phyloP scores from a whole-genome alignment of 306 rosid species.

The Acacia confusa region DNA sequence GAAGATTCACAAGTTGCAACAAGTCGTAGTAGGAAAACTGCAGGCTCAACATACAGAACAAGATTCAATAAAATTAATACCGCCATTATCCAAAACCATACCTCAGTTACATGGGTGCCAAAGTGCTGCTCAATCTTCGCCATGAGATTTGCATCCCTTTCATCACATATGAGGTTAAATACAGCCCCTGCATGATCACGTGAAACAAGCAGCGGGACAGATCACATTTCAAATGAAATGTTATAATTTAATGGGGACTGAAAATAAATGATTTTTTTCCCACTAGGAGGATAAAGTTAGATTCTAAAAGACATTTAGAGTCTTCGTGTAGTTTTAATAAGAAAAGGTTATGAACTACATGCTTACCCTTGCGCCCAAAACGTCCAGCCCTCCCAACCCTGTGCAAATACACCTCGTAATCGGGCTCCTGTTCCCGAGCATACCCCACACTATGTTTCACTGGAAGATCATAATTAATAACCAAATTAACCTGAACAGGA shows the following conservation, averaged over 20 bases:
- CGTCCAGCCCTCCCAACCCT: conserved; percentile 82
- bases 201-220: neutral
- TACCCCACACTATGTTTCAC: conserved; percentile 41
- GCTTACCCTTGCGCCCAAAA: conserved; percentile 78
- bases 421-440: conserved; percentile 48
- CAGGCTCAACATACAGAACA: neutral
- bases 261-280: neutral
- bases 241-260: neutral
- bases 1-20: neutral
- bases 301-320: neutral
- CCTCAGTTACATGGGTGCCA: conserved; percentile 41
- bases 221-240: neutral
- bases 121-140: conserved; percentile 46
- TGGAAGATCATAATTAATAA: conserved; percentile 76
- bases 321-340: neutral
- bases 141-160: conserved; percentile 39
- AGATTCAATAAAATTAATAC: neutral
- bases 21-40: neutral
- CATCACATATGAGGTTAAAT: conserved; percentile 44
- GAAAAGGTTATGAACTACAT: neutral
- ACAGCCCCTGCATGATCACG: conserved; percentile 44
- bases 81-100: conserved; percentile 12
- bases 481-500: conserved; percentile 56
- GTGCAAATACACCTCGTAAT: conserved; percentile 71
- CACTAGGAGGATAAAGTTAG: neutral